Percentiles rank a stretch among this genome's conserved stretches.
These are phyloP conservation scores for Salix udensis DNA, from an alignment of 345 rosid genomes.

Conservation along the genomic window DNA sequence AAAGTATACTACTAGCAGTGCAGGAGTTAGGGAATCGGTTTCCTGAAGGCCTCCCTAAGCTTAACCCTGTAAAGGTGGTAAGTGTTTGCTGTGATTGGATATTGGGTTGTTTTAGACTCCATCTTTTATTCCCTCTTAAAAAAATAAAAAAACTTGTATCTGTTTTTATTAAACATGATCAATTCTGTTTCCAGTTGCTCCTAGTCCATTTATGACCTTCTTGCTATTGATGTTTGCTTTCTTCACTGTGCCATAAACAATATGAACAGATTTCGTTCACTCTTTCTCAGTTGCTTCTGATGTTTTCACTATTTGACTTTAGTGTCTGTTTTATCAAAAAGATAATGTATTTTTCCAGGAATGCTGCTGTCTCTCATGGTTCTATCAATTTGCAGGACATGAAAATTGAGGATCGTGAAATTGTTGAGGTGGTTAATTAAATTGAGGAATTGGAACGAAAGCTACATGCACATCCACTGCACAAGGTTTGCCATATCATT, in stretches of 20 bases:
- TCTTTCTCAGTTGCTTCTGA: background rate
- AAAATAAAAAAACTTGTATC: background rate
- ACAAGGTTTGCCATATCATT: constrained; percentile 55
- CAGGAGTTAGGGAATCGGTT: constrained; percentile 79
- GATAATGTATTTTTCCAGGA: background rate
- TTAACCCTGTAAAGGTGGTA: constrained; percentile 97
- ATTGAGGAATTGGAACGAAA: constrained; percentile 81
- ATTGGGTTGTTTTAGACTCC: background rate
- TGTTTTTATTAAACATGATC: too few relatives aligned
- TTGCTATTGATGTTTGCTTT: background rate
- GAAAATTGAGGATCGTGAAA: constrained; percentile 87
- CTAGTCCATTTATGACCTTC: background rate
- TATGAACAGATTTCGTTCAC: background rate
- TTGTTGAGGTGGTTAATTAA: constrained; percentile 73
- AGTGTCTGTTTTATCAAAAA: background rate
- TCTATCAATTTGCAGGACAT: constrained; percentile 62
- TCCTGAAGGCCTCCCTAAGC: constrained; percentile 91
- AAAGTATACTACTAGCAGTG: constrained; percentile 79
- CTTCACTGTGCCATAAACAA: background rate
- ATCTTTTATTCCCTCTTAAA: background rate
- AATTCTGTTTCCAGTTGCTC: background rate
- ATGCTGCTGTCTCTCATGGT: background rate
- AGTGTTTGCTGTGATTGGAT: background rate
- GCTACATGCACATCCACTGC: constrained; percentile 76
- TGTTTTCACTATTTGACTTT: background rate